Evolutionary conservation across 768 basidiomycete species (phyloP), one percentile per base, ranked within the genome.

Genomic region (Leccinum longicurvipes): DNA sequence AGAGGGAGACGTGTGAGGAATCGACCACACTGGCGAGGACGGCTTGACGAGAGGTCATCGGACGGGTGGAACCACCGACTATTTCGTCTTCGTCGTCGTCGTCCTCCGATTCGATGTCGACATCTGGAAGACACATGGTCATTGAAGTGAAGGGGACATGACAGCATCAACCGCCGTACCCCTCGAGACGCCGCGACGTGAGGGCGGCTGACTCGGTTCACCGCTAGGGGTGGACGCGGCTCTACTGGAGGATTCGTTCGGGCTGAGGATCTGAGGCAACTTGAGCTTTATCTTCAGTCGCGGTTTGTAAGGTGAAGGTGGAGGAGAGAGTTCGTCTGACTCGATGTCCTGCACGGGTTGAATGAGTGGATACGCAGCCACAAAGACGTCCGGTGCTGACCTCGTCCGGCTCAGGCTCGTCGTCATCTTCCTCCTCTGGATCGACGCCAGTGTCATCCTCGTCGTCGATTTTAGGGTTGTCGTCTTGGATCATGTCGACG

Each of bases 1-100:
- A 72, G 15, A 90, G 71, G 1, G 86, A 83, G 29, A 90, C 86
- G 63, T 89, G 87, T 0, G 82, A 78, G 0, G 86, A 76, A 53
- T 83, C 86, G 2, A 85, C 81, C 28, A 87, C 84, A 53, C 83
- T 85, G 2, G 84, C 84, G 9, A 89, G 73, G 15, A 86, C 87
- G 2, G 88, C 88, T 60, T 90, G 87, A 24, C 88, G 76, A 1
- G 79, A 81, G 27, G 77, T 84, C 75, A 80, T 78, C 6, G 76
- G 78, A 42, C 72, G 70, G 51, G 52, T 70, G 49, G 59, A 68
- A 32, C 56, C 64, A 19, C 63, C 62, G 1, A 70, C 74, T 47
- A 80, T 78, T 32, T 79, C 76, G 21, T 77, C 45, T 11, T 24
- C 75, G 41, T 77, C 75, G 21, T 74, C 75, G 2, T 69, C 67